Evolutionary conservation across 2,329 filamentous ascomycete species (phyloP), one percentile per base, ranked within the genome.

Genomic region (Talaromyces funiculosus): DNA sequence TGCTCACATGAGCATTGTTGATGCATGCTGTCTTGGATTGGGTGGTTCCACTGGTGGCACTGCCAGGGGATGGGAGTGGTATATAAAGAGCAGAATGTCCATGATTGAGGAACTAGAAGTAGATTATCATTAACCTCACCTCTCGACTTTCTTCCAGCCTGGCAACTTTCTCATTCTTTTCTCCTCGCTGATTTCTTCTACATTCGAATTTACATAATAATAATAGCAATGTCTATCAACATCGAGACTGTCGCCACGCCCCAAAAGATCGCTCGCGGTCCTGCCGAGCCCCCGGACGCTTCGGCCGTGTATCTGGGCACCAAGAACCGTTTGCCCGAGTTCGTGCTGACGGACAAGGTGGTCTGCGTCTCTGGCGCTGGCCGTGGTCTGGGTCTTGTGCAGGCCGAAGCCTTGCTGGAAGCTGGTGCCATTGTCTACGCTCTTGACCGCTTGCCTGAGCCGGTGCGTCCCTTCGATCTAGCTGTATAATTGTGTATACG

Each of bases 321-420:
- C 55, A 70, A 69, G 64, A 64, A 67, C 55, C 66, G 75, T 56
- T 76, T 92, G 55, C 86, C 88, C 47, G 90, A 94, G 70, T 94
- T 94, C 78, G 87, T 82, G 68, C 81, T 95, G 64, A 81, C 83
- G 64, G 84, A 85, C 75, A 91, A 86, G 73, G 82, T 89, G 1
- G 83, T 90, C 51, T 72, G 89, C 31, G 86, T 92, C 3, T 89
- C 88, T 1, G 89, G 89, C 18, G 89, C 84, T 59, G 89, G 84
- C 2, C 81, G 86, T 62, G 90, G 90, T 0, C 80, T 92, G 9
- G 89, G 89, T n/a, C 75, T 93, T 20, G 84, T 86, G 5, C 84
- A 92, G 67, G 84, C 88, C 1, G 88, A 92, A 67, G 88, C 86
- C 1, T 75, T 92, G 14, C 78, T 90, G 12, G 88, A 92, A 73